A percentile compares a stretch with the other conserved stretches of the same genome.
Conservation (phyloP, 805 yeast species). For the Metschnikowia reukaufii region DNA sequence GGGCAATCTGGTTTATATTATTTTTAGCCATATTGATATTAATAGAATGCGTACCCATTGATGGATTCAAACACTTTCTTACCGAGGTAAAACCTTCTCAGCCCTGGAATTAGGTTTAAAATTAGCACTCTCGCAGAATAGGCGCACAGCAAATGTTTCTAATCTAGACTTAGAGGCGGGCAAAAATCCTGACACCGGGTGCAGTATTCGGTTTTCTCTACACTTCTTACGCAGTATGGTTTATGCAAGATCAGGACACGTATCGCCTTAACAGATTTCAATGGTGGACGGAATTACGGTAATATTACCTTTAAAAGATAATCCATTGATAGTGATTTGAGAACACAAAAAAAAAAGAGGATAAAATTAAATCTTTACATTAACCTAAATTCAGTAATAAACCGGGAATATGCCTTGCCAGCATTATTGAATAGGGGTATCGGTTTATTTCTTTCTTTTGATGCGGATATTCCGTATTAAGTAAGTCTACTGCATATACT, state of each 20-base stretch:
- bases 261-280: not conserved
- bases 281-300: not conserved
- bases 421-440: not conserved
- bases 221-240: not conserved
- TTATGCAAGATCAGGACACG: constrained; percentile 7
- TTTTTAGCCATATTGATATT: too few relatives aligned
- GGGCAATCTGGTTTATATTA: too few relatives aligned
- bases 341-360: too few relatives aligned
- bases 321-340: not conserved
- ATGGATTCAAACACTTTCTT: too few relatives aligned
- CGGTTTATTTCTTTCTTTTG: not conserved
- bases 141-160: not conserved
- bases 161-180: not conserved
- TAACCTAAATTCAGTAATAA: too few relatives aligned
- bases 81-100: too few relatives aligned
- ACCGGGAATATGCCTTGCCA: too few relatives aligned
- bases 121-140: not conserved
- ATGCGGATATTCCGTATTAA: constrained; percentile 3
- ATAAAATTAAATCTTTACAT: too few relatives aligned
- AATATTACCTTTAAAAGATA: not conserved
- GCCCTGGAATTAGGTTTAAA: not conserved
- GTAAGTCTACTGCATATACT: not conserved
- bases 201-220: not conserved
- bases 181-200: not conserved
- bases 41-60: too few relatives aligned